Conservation (phyloP, 2,329 filamentous ascomycete genomes). For the Xylariaceae sp. region DNA sequence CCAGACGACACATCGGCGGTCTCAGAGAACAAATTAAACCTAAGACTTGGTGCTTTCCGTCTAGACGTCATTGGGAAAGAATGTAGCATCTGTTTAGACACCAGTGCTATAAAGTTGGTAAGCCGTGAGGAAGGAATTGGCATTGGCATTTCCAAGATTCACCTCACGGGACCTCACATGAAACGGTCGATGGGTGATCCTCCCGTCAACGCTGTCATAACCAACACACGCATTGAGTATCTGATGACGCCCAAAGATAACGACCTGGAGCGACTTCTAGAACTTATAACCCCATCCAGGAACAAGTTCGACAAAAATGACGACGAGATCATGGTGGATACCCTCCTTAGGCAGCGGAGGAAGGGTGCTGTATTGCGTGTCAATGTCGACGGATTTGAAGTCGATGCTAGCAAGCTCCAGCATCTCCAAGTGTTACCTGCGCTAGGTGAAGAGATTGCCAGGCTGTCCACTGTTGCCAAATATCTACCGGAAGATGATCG, state of each 20-base stretch:
- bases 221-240: slow-evolving; percentile 72
- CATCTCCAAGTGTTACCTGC: slow-evolving; percentile 69
- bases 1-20: slow-evolving; percentile 50
- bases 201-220: slow-evolving; percentile 64
- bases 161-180: slow-evolving; percentile 70
- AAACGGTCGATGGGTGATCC: slow-evolving; percentile 56
- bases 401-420: slow-evolving; percentile 63
- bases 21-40: slow-evolving; percentile 69
- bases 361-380: slow-evolving; percentile 83
- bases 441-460: slow-evolving; percentile 77
- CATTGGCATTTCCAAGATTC: slow-evolving; percentile 74
- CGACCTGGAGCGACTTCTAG: slow-evolving; percentile 80
- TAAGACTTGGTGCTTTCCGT: slow-evolving; percentile 75
- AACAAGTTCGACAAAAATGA: slow-evolving; percentile 83
- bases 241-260: slow-evolving; percentile 71
- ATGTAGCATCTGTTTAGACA: slow-evolving; percentile 73
- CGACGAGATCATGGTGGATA: slow-evolving; percentile 94
- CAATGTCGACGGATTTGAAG: slow-evolving; percentile 65
- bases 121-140: slow-evolving; percentile 73
- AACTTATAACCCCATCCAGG: slow-evolving; percentile 88
- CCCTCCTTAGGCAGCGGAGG: slow-evolving; percentile 78
- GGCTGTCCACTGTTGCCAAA: slow-evolving; percentile 85
- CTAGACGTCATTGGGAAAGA: slow-evolving; percentile 77
- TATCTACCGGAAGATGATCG: slow-evolving; percentile 95
- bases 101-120: slow-evolving; percentile 80